Evolutionary conservation across 345 rosid genomes (phyloP).

Genomic region (Ricinus communis): DNA sequence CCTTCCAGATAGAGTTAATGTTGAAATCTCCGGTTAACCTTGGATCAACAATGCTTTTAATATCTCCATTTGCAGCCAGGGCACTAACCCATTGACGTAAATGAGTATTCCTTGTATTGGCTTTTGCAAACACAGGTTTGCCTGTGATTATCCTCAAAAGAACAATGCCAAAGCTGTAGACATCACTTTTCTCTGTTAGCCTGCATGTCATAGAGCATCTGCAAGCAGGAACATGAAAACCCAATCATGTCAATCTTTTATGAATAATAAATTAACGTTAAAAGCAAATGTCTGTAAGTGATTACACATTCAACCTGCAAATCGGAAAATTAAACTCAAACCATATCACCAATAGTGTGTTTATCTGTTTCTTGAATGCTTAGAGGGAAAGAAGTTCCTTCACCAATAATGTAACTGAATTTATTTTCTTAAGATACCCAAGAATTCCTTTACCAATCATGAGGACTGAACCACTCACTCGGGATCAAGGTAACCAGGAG

Average conservation of each 20-base stretch:
- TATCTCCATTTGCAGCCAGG: slow-evolving; percentile 42
- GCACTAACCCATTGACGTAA: slow-evolving; percentile 37
- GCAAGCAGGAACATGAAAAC: no score
- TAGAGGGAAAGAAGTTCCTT: no score
- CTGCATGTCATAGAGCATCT: slow-evolving; percentile 10
- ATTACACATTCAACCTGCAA: no score
- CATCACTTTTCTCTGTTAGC: slow-evolving; percentile 34
- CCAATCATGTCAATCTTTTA: no score
- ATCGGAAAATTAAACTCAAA: no score
- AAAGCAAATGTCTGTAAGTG: no score
- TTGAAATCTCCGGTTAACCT: slow-evolving; percentile 34
- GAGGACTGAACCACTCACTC: slow-evolving; percentile 11
- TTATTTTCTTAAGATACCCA: no score
- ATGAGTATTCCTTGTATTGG: not conserved
- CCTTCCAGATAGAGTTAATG: slow-evolving; percentile 38
- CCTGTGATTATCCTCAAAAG: slow-evolving; percentile 39
- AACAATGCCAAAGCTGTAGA: slow-evolving; percentile 51
- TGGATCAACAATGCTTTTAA: slow-evolving; percentile 38
- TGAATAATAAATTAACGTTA: no score
- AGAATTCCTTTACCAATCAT: no score
- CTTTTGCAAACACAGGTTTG: slow-evolving; percentile 24
- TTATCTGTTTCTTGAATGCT: no score
- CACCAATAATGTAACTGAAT: no score
- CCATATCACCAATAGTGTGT: no score
- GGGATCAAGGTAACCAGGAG: slow-evolving; percentile 18